These are phyloP conservation scores for Kwoniella sp. DNA, from an alignment of 768 basidiomycete species.

Conservation along the genomic window DNA sequence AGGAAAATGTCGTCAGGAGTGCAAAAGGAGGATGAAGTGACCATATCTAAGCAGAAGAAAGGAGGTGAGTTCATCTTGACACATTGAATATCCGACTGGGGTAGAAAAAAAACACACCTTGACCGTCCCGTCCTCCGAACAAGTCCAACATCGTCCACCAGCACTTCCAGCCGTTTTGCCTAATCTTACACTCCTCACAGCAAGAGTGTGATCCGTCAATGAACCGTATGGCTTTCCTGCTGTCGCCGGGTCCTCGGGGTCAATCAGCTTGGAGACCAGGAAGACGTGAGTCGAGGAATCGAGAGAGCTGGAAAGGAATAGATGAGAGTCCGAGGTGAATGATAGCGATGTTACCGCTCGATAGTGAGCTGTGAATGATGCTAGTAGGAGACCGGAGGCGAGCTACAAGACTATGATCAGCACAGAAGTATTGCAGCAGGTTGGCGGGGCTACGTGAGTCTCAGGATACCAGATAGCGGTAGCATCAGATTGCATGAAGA, in stretches of 20 bases:
- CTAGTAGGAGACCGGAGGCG: constrained; percentile 87
- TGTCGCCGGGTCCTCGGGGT: constrained; percentile 36
- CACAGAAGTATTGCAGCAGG: no score
- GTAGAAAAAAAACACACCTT: no score
- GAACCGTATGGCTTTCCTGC: constrained; percentile 74
- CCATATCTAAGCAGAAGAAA: constrained; percentile 43
- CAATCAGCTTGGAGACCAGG: constrained; percentile 45
- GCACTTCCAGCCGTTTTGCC: constrained; percentile 74
- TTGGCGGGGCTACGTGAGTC: no score
- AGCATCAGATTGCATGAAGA: no score
- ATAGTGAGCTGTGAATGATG: constrained; percentile 94
- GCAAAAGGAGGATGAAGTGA: constrained; percentile 62
- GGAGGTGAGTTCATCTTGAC: constrained; percentile 9
- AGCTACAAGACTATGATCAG: constrained; percentile 60
- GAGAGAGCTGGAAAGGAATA: constrained; percentile 81
- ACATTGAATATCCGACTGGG: no score
- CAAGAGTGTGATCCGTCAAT: constrained; percentile 87
- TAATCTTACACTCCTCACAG: constrained; percentile 76
- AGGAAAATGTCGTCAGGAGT: constrained; percentile 82
- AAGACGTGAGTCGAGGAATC: constrained; percentile 84
- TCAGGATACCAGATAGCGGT: no score
- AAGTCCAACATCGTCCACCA: constrained; percentile 66
- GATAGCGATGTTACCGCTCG: constrained; percentile 77
- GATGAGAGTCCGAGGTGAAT: constrained; percentile 79
- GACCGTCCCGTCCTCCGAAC: constrained; percentile 84